Evolutionary conservation across 331 rosid species (phyloP).

Genomic region (Acacia pycnantha): DNA sequence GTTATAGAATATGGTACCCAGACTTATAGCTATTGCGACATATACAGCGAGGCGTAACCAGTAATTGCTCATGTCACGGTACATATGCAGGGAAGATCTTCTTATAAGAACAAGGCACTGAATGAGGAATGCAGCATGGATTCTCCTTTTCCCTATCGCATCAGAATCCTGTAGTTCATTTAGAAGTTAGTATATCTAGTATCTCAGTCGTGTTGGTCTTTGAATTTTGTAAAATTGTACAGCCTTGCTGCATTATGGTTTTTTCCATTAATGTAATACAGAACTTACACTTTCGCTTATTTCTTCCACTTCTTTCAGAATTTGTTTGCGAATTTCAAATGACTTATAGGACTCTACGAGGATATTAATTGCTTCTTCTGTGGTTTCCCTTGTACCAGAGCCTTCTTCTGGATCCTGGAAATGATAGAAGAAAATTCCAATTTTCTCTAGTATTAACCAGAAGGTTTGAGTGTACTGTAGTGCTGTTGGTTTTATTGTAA

Average conservation of each 20-base stretch:
- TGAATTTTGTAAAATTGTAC: not conserved
- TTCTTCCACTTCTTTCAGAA: slow-evolving; percentile 38
- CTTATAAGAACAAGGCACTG: slow-evolving; percentile 42
- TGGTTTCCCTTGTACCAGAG: slow-evolving; percentile 19
- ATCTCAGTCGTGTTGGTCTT: not conserved
- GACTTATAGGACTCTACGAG: slow-evolving; percentile 37
- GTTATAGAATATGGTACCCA: slow-evolving; percentile 35
- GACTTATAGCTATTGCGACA: slow-evolving; percentile 17
- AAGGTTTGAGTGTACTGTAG: not conserved
- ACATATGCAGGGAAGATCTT: slow-evolving; percentile 55
- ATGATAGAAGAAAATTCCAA: not conserved
- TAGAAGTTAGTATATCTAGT: slow-evolving; percentile 17
- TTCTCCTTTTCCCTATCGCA: slow-evolving; percentile 34
- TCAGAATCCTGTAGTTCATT: slow-evolving; percentile 35
- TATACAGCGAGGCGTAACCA: slow-evolving; percentile 50
- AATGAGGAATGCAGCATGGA: slow-evolving; percentile 39
- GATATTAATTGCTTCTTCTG: slow-evolving; percentile 38
- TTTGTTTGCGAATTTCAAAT: slow-evolving; percentile 38
- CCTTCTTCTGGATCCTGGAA: slow-evolving; percentile 62
- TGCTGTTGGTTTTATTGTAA: not conserved
- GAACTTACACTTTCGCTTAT: slow-evolving; percentile 44
- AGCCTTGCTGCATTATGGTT: not conserved
- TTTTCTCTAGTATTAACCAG: not conserved
- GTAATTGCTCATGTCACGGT: slow-evolving; percentile 49
- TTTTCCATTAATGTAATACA: not conserved